A percentile compares a stretch with the other conserved stretches of the same genome.
Conservation (phyloP, 441 rosid species). For the Breynia disticha region DNA sequence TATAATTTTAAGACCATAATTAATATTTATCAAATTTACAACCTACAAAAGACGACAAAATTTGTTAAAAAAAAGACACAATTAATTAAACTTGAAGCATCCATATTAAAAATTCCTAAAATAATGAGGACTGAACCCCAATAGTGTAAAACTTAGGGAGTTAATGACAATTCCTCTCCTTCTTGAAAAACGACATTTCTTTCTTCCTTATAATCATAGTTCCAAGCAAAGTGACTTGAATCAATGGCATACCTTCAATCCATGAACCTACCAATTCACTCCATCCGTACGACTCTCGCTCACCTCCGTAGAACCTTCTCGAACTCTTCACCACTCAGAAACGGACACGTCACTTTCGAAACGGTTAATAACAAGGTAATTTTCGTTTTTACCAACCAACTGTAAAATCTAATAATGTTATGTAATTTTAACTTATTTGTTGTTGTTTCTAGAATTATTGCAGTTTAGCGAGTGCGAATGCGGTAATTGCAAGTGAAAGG, state of each 20-base stretch:
- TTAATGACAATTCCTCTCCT: too few relatives aligned
- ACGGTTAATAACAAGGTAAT: conserved; percentile 22
- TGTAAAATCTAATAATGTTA: too few relatives aligned
- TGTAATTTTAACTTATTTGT: not conserved
- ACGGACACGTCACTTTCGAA: conserved; percentile 14
- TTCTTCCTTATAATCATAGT: too few relatives aligned
- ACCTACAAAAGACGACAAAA: too few relatives aligned
- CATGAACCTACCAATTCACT: conserved; percentile 24
- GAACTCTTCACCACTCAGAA: not conserved
- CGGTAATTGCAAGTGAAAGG: conserved; percentile 24
- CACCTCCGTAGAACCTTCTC: conserved; percentile 20
- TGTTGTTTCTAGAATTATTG: conserved; percentile 39
- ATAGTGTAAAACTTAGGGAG: too few relatives aligned
- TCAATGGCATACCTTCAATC: conserved; percentile 34
- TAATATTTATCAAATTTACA: too few relatives aligned
- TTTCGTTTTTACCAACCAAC: not conserved
- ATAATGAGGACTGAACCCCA: too few relatives aligned
- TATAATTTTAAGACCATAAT: too few relatives aligned
- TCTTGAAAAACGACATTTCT: too few relatives aligned
- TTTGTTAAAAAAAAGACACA: too few relatives aligned
- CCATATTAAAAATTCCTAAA: too few relatives aligned
- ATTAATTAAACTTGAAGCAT: too few relatives aligned
- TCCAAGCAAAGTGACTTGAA: conserved; percentile 15
- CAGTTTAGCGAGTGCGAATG: conserved; percentile 25
- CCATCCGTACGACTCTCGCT: conserved; percentile 30